Base-by-base conservation (phyloP, 768 basidiomycete species). In the Pulveroboletus sp. region DNA sequence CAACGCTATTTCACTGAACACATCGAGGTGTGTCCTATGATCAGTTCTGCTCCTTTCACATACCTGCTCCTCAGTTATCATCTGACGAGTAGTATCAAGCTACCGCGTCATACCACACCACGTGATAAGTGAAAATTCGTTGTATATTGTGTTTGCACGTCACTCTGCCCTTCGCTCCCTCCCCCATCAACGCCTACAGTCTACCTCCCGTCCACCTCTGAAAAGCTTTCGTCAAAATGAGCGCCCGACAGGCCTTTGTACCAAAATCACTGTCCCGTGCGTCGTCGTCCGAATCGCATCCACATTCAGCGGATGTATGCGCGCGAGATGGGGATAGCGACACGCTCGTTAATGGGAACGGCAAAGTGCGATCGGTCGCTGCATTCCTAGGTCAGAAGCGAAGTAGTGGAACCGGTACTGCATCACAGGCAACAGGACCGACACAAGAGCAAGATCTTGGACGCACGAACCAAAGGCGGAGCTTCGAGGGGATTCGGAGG, bases 191-290 rank as follows among this genome's bases (percentile, higher is more conserved):
- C 6, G 12, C 11, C 28, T n/a, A 21, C 8, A 14, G n/a, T 17
- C 30, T 17, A 2, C 17, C n/a, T 1, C 9, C 14, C 10, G 11
- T 27, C 32, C 36, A 10, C 11, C 3, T 28, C 8, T n/a, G 5
- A 21, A 8, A 17, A 32, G n/a, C n/a, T n/a, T 50, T 8, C 28
- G 9, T 39, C 26, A 18, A 33, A 10, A 66, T 66, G 64, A 66
- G 65, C 32, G 60, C 64, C 2, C 21, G 64, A 43, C 65, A 65
- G 14, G 54, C 58, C 6, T 66, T 66, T 44, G 9, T 57, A 30
- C 65, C 64, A 5, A 62, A 54, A 7, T 42, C 60, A 1, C 45
- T 53, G 9, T 63, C 64, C 9, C 36, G 48, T 31, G 12, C 41
- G 8, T 42, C 40, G 12, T 33, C 41, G 10, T 49, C 57, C 8